A percentile compares a stretch with the other conserved stretches of the same genome.
Evolutionary conservation across 2,329 filamentous ascomycete species (phyloP).

Genomic region (Colletotrichum somersetense): DNA sequence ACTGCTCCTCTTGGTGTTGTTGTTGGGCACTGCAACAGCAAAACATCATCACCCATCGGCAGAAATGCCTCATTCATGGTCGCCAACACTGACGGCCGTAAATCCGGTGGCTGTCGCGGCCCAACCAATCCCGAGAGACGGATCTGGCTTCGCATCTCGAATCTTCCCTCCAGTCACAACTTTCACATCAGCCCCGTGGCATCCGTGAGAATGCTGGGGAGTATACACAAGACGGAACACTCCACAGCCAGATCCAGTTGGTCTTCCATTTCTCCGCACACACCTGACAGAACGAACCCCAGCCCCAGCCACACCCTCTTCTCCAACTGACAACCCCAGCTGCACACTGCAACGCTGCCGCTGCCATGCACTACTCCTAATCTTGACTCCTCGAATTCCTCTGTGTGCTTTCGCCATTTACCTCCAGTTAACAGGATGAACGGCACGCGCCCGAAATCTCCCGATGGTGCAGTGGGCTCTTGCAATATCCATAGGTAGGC

Average conservation of each 20-base stretch:
- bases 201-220: not conserved
- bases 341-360: not conserved
- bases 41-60: not conserved
- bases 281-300: slow-evolving; percentile 9
- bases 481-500: slow-evolving; percentile 20
- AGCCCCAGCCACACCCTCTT: slow-evolving; percentile 17
- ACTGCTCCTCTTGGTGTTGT: not conserved
- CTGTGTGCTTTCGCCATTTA: not conserved
- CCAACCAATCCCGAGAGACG: slow-evolving; percentile 16
- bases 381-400: not conserved
- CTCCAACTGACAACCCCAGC: slow-evolving; percentile 9
- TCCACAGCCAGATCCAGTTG: slow-evolving; percentile 25
- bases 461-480: slow-evolving; percentile 35
- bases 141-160: slow-evolving; percentile 11
- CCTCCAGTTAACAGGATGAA: not conserved
- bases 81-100: not conserved
- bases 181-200: slow-evolving; percentile 28
- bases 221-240: not conserved
- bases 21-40: slow-evolving; percentile 5
- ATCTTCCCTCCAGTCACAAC: slow-evolving; percentile 35
- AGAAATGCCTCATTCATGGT: slow-evolving; percentile 22
- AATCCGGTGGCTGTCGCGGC: slow-evolving; percentile 13
- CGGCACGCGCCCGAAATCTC: slow-evolving; percentile 22
- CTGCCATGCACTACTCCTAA: slow-evolving; percentile 10
- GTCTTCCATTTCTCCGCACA: slow-evolving; percentile 26